phyloP scores from a whole-genome alignment of 495 filamentous ascomycete species.

The Aspergillus panamensis region DNA sequence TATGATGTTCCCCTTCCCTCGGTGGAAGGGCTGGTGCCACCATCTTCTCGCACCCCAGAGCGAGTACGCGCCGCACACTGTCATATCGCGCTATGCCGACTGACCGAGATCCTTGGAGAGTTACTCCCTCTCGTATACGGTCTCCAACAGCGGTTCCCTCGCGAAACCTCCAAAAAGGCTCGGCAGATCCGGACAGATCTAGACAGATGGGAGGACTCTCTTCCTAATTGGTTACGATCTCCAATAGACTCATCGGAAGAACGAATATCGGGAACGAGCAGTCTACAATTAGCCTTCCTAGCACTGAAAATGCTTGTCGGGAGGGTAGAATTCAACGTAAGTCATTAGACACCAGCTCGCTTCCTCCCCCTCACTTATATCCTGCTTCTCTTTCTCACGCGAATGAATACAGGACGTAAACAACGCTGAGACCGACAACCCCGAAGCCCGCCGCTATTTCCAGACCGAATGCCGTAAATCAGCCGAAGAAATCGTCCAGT shows the following conservation, averaged over 20 bases:
- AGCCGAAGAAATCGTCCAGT: constrained; percentile 52
- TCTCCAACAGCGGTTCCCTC: constrained; percentile 37
- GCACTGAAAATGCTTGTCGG: constrained; percentile 51
- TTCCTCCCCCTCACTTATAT: neutral
- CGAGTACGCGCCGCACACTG: constrained; percentile 45
- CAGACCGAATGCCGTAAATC: constrained; percentile 48
- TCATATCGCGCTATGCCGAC: constrained; percentile 49
- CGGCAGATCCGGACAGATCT: constrained; percentile 44
- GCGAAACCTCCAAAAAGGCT: constrained; percentile 42
- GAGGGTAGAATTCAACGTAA: constrained; percentile 49
- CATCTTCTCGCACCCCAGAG: constrained; percentile 35
- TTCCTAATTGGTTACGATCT: constrained; percentile 41
- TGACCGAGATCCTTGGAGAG: constrained; percentile 52
- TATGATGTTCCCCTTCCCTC: constrained; percentile 54
- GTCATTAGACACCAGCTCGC: constrained; percentile 11
- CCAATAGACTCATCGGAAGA: constrained; percentile 30
- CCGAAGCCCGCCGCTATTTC: constrained; percentile 47
- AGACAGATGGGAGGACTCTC: constrained; percentile 46
- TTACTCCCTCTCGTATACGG: constrained; percentile 50
- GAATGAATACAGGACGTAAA: constrained; percentile 38
- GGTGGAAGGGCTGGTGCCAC: constrained; percentile 37
- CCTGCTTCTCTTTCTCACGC: neutral
- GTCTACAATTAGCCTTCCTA: constrained; percentile 50
- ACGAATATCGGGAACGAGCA: constrained; percentile 43
- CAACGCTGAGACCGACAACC: constrained; percentile 40